Base-by-base conservation (phyloP, 176 grass and related monocot species). In the Leersia perrieri region DNA sequence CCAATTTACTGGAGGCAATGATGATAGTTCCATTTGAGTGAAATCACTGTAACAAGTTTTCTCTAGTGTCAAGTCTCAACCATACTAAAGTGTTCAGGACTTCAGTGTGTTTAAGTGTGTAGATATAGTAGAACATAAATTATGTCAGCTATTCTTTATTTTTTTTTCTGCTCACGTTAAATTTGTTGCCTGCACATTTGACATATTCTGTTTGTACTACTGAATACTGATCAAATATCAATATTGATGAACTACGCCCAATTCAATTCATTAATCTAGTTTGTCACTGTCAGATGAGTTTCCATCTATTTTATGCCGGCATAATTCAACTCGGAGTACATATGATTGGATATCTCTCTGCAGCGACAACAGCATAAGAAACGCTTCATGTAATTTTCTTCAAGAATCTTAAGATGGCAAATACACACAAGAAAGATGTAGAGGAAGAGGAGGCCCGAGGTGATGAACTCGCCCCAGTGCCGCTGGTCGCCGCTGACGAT, bases 391-490 rank as follows among this genome's bases (percentile, higher is more conserved):
- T 1, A 75, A 70, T 63, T 3, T 30, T 76, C 63, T 29, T 63
- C 34, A 82, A 82, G 64, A 62, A 70, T 81, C 27, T 87, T 62
- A 77, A 76, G 38, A 81, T 22, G 53, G 40, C 63, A 61, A 82
- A 76, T 41, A 72, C 28, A 87, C 72, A 87, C 79, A 64, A 76
- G 53, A 53, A 39, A n/a, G 77, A 97, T 97, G 94, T 97, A 97
- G 78, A 97, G 82, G 91, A 97, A 97, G 41, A 97, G 84, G 5
- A 97, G 72, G 0, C 94, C 94, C 0, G 94, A 89, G 1, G 94
- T 94, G 81, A 97, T 77, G 91, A 97, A 97, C 91, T 97, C 94
- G 47, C 94, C 94, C 91, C 94, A 97, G 91, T 97, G 94, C 80
- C 91, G 80, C 84, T 97, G 91, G 87, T 97, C 94, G 23, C 89